A percentile compares a stretch with the other conserved stretches of the same genome.
phyloP scores from a whole-genome alignment of 768 basidiomycete genomes.

The Plicaturopsis crispa region DNA sequence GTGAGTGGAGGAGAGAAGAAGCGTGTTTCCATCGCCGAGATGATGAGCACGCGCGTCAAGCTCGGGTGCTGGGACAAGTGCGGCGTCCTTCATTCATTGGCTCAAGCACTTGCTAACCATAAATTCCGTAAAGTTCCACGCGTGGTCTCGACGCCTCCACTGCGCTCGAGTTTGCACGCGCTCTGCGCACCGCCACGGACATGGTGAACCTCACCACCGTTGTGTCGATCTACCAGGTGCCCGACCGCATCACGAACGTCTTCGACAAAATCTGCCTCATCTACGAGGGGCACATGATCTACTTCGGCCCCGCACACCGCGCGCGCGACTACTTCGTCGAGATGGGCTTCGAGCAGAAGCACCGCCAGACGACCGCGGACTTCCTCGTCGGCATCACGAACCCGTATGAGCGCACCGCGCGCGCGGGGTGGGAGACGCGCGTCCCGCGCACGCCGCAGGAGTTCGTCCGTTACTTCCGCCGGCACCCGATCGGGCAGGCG shows the following conservation, averaged over 20 bases:
- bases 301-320: slow-evolving; percentile 30
- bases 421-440: slow-evolving; percentile 23
- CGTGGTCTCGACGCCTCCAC: slow-evolving; percentile 20
- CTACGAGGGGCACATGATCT: slow-evolving; percentile 41
- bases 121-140: too few relatives aligned
- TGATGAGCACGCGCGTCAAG: slow-evolving; percentile 32
- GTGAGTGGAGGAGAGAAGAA: slow-evolving; percentile 52
- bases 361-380: slow-evolving; percentile 39
- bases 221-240: slow-evolving; percentile 38
- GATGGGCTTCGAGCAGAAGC: slow-evolving; percentile 37
- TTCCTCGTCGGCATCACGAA: slow-evolving; percentile 35
- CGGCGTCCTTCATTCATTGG: too few relatives aligned
- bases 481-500: slow-evolving; percentile 14
- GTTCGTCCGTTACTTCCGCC: slow-evolving; percentile 24
- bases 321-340: slow-evolving; percentile 36
- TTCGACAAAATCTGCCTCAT: slow-evolving; percentile 41
- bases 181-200: slow-evolving; percentile 32
- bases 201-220: slow-evolving; percentile 30
- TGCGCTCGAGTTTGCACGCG: slow-evolving; percentile 38
- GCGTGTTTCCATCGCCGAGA: slow-evolving; percentile 53
- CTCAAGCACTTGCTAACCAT: too few relatives aligned
- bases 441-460: slow-evolving; percentile 36
- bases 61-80: slow-evolving; percentile 50
- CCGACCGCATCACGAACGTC: slow-evolving; percentile 12
- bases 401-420: slow-evolving; percentile 26